These are phyloP conservation scores for Triadica sebifera DNA, from an alignment of 345 rosid species.

Conservation along the genomic window DNA sequence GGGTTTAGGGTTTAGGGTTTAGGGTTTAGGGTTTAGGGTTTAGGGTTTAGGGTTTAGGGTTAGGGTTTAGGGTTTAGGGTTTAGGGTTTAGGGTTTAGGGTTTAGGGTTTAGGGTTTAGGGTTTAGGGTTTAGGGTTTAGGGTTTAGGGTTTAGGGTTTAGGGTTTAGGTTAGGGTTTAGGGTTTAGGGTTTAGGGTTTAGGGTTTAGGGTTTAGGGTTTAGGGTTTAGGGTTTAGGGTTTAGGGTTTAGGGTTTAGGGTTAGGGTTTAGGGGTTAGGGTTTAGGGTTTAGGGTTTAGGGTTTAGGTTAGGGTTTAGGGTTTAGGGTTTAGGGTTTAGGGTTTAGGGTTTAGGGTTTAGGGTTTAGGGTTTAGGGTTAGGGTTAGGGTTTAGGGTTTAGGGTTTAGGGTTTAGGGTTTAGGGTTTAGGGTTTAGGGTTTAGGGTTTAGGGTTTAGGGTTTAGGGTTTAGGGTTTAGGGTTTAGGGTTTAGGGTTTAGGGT, in stretches of 20 bases:
- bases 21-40: slow-evolving; percentile 22
- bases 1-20: slow-evolving; percentile 24
- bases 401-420: slow-evolving; percentile 18
- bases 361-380: slow-evolving; percentile 23
- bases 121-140: slow-evolving; percentile 25
- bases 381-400: slow-evolving; percentile 18
- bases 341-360: slow-evolving; percentile 22
- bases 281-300: slow-evolving; percentile 21
- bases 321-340: slow-evolving; percentile 25
- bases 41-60: slow-evolving; percentile 22
- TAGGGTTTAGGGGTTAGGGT: slow-evolving; percentile 20
- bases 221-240: slow-evolving; percentile 12
- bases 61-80: slow-evolving; percentile 19
- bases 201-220: slow-evolving; percentile 18
- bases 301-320: slow-evolving; percentile 15
- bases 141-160: slow-evolving; percentile 25
- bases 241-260: slow-evolving; percentile 9
- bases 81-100: slow-evolving; percentile 20
- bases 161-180: slow-evolving; percentile 23
- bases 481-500: slow-evolving; percentile 27
- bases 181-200: slow-evolving; percentile 19
- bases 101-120: slow-evolving; percentile 20
- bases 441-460: slow-evolving; percentile 18
- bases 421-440: slow-evolving; percentile 13
- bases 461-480: slow-evolving; percentile 25